phyloP scores from a whole-genome alignment of 1,284 basidiomycete genomes.

The Volvariella surrecta region DNA sequence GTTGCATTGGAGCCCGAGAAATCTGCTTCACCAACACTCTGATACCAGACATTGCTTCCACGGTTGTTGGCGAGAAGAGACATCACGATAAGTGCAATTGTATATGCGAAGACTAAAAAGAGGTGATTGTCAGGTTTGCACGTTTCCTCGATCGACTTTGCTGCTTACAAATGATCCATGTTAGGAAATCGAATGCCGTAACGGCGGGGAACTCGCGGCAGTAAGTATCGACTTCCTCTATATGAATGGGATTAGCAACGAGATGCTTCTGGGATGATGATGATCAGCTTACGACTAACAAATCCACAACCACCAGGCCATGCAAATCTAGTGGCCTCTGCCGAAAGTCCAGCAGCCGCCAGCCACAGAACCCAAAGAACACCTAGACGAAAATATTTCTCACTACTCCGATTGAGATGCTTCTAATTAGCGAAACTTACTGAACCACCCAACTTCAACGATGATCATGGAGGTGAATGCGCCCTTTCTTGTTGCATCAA shows the following conservation, averaged over 20 bases:
- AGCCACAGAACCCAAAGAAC: conserved; percentile 54
- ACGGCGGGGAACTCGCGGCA: conserved; percentile 39
- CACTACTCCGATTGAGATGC: background rate
- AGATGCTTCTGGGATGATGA: conserved; percentile 5
- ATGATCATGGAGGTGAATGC: conserved; percentile 34
- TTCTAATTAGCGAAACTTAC: conserved; percentile 20
- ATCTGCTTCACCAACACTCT: conserved; percentile 28
- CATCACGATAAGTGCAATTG: conserved; percentile 24
- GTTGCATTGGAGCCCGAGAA: conserved; percentile 19
- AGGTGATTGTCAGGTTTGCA: conserved; percentile 1
- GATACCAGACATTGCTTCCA: conserved; percentile 34
- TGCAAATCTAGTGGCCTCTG: conserved; percentile 13
- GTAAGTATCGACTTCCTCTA: conserved; percentile 10
- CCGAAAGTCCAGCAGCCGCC: conserved; percentile 33
- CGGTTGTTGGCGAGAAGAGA: conserved; percentile 26
- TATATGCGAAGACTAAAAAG: conserved; percentile 33
- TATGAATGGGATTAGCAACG: conserved; percentile 5
- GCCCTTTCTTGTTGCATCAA: conserved; percentile 33
- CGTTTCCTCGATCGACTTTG: too few species aligned
- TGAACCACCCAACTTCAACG: conserved; percentile 33
- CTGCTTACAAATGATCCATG: conserved; percentile 42
- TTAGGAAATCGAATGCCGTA: conserved; percentile 44
- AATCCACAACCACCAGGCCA: conserved; percentile 13
- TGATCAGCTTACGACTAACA: conserved; percentile 1
- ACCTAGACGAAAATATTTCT: too few species aligned